Base-by-base conservation (phyloP, 2,329 filamentous ascomycete genomes). In the Monosporascus ibericus region DNA sequence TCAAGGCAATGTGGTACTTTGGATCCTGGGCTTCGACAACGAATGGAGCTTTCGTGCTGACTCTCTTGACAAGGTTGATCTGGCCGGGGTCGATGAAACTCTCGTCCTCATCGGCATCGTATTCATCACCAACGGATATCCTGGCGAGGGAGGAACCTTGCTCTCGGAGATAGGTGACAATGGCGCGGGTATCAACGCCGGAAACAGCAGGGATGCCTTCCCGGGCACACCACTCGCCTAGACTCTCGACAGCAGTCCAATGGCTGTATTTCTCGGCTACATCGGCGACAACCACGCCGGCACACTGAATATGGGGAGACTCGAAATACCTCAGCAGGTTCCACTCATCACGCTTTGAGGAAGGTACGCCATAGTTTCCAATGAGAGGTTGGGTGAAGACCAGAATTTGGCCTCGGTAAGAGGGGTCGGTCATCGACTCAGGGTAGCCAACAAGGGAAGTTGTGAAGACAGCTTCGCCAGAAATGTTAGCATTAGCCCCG, bases 371-470 rank as follows among this genome's bases (percentile, higher is more conserved):
- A 70, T 99, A 99, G 81, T 99, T 99, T 68, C 94, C 94, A 67
- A 99, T 96, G 62, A 99, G 77, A 37, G 94, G 94, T 72, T 96
- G 92, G 60, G 94, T 99, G 79, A 97, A 96, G 73, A 97, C 92
- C 63, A 99, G 80, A 62, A 99, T 97, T 78, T 99, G 94, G 61
- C 94, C 88, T 61, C 88, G 87, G 76, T 92, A 92, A 20, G 88
- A 92, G 50, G 88, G 88, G 65, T 92, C 88, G 65, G 88, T 92
- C 80, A 92, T 85, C 47, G 88, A 96, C 78, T 99, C 94, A 62
- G 94, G 94, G 72, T 99, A 99, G 65, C 94, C 94, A 54, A 99
- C 94, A 52, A 97, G 85, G 24, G 92, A 96, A 55, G 94, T 97
- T 57, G 94, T 97, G 79, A 99, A 99, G 70, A 97, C 94, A 46